phyloP scores from a whole-genome alignment of 495 filamentous ascomycete genomes.

The Penicillium soppii region DNA sequence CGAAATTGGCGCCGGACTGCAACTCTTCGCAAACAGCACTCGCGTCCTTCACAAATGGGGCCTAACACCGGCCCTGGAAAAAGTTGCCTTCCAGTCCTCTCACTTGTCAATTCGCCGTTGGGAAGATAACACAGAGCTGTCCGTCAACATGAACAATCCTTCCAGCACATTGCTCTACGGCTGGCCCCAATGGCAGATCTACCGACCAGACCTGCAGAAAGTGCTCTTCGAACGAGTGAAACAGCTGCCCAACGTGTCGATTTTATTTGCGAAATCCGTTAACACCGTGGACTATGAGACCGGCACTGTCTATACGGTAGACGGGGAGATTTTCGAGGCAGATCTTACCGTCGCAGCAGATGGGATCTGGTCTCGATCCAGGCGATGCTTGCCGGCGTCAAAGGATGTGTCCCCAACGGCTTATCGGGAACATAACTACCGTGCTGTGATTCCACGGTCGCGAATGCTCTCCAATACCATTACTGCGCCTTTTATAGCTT shows the following conservation, averaged over 20 bases:
- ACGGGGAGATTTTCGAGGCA: constrained; percentile 9
- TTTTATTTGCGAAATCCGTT: constrained; percentile 12
- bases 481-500: constrained; percentile 14
- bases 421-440: constrained; percentile 15
- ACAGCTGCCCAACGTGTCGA: constrained; percentile 8
- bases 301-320: constrained; percentile 7
- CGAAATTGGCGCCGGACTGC: constrained; percentile 12
- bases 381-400: constrained; percentile 14
- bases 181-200: constrained; percentile 14
- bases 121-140: constrained; percentile 11
- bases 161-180: constrained; percentile 13
- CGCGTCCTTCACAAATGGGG: constrained; percentile 14
- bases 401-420: constrained; percentile 12
- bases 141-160: constrained; percentile 17
- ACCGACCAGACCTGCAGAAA: constrained; percentile 14
- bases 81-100: constrained; percentile 12
- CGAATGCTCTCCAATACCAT: constrained; percentile 14
- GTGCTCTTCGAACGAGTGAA: constrained; percentile 12
- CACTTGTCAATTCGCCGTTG: constrained; percentile 13
- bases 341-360: constrained; percentile 16
- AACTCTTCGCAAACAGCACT: constrained; percentile 15
- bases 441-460: constrained; percentile 13
- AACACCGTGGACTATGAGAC: constrained; percentile 6
- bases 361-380: constrained; percentile 12
- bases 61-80: constrained; percentile 7